Base-by-base conservation (phyloP, 2,329 filamentous ascomycete species). In the Cytospora leucostoma region DNA sequence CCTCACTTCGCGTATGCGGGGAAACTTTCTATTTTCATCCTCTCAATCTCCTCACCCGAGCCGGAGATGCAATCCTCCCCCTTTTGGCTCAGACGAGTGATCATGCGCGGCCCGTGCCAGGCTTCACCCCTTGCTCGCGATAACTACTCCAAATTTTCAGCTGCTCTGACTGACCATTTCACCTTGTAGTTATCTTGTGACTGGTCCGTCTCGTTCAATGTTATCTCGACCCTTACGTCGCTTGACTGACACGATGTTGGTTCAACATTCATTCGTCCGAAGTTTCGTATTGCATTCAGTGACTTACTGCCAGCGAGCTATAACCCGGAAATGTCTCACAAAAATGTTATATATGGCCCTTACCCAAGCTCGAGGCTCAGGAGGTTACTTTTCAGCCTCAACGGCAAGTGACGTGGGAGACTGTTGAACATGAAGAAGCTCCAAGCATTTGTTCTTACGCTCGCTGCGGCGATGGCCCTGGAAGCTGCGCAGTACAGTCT, bases 401-500 rank as follows among this genome's bases (percentile, higher is more conserved):
- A 47, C 44, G 44, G 44, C 44, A 47, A 47, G 44, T 47, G 44
- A 19, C 44, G 13, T 55, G 38, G 11, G 32, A 38, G 32, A 49
- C 7, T 32, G 5, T 10, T 37, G 13, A 52, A 17, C 57, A 40
- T 38, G 11, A 64, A 64, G 64, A 55, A 27, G 17, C 17, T 47
- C 33, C 59, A 51, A 32, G 38, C 10, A 6, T 15, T 56, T 10
- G 8, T 44, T 12, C 11, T 32, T 10, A 13, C 52, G 11, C 11
- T 54, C 32, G 59, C 58, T 35, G 53, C 62, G 32, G 54, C 62
- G 21, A 56, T 47, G 19, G 32, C 53, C n/a, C 57, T 61, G 32
- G 62, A 47, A 11, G 56, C 61, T 55, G 62, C 61, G 17, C 64
- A 68, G 61, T 68, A 67, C 50, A 61, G 56, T 12, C 55, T 72